A percentile compares a stretch with the other conserved stretches of the same genome.
Conservation (phyloP, 352 stramenopile species). For the Globisporangium polare region DNA sequence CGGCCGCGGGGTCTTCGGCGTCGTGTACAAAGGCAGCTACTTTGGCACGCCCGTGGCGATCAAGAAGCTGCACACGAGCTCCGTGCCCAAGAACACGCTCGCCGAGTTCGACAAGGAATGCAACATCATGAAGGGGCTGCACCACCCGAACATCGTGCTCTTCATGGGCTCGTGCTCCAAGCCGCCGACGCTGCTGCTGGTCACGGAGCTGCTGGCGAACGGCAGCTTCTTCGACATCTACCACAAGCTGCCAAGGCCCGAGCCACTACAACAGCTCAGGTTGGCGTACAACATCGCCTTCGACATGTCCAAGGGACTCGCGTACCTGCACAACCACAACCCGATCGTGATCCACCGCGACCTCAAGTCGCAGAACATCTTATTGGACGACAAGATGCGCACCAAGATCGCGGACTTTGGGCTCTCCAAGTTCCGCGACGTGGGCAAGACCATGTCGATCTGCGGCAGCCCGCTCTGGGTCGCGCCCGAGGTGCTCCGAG, state of each 20-base stretch:
- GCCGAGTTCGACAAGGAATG: slow-evolving; percentile 83
- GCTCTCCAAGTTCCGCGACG: slow-evolving; percentile 80
- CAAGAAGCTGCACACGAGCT: slow-evolving; percentile 80
- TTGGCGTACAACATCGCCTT: slow-evolving; percentile 83
- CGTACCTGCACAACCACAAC: slow-evolving; percentile 97
- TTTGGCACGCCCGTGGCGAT: slow-evolving; percentile 80
- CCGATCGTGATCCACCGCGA: slow-evolving; percentile 96
- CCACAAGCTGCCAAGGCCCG: slow-evolving; percentile 67
- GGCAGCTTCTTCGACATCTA: slow-evolving; percentile 88
- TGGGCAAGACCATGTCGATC: slow-evolving; percentile 86
- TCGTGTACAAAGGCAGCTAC: slow-evolving; percentile 84
- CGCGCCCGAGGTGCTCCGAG: slow-evolving; percentile 69
- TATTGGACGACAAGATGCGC: slow-evolving; percentile 80
- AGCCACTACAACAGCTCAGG: slow-evolving; percentile 47
- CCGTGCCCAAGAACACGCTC: slow-evolving; percentile 78
- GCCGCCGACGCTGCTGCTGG: slow-evolving; percentile 93
- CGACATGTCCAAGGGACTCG: slow-evolving; percentile 91
- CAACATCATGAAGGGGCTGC: slow-evolving; percentile 86
- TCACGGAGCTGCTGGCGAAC: slow-evolving; percentile 91
- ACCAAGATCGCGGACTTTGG: slow-evolving; percentile 86
- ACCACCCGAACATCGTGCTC: slow-evolving; percentile 97
- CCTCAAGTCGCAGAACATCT: slow-evolving; percentile 78
- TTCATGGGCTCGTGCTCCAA: slow-evolving; percentile 98
- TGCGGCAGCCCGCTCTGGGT: slow-evolving; percentile 82
- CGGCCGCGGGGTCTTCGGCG: slow-evolving; percentile 72